Conservation (phyloP, 495 filamentous ascomycete genomes). For the Trichoderma virens region DNA sequence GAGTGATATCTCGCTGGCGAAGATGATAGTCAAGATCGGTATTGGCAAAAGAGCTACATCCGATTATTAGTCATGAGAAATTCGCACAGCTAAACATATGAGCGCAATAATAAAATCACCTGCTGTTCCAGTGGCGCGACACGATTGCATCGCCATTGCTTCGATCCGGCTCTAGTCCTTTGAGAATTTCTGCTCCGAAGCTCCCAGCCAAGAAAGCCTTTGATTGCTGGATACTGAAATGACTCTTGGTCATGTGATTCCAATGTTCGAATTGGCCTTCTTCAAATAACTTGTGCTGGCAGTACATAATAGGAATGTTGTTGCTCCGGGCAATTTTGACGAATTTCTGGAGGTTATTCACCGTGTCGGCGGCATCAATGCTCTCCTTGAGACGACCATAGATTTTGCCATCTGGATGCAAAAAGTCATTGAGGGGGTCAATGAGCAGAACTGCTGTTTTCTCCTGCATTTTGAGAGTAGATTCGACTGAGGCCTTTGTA, state of each 20-base stretch:
- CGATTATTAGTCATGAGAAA: neutral
- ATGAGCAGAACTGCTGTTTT: neutral
- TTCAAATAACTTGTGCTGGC: conserved; percentile 21
- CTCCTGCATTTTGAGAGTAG: neutral
- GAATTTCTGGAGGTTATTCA: conserved; percentile 18
- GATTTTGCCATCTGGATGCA: conserved; percentile 17
- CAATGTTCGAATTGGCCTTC: conserved; percentile 17
- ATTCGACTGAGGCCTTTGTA: neutral
- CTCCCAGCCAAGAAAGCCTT: conserved; percentile 20
- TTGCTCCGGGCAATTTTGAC: conserved; percentile 15
- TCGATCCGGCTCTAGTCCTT: conserved; percentile 20
- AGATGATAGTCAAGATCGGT: conserved; percentile 24
- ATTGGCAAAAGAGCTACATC: conserved; percentile 20
- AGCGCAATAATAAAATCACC: conserved; percentile 8
- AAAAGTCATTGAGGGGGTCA: neutral
- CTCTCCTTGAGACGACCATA: conserved; percentile 13
- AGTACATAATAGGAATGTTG: conserved; percentile 24
- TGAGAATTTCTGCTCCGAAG: conserved; percentile 21
- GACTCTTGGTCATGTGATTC: conserved; percentile 17
- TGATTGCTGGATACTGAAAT: conserved; percentile 13
- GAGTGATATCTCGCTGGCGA: conserved; percentile 18
- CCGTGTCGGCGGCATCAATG: conserved; percentile 16
- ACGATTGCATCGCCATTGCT: conserved; percentile 24
- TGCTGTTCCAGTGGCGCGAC: conserved; percentile 21
- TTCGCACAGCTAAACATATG: neutral